phyloP scores from a whole-genome alignment of 768 basidiomycete genomes.

The Hydnomerulius pinastri region DNA sequence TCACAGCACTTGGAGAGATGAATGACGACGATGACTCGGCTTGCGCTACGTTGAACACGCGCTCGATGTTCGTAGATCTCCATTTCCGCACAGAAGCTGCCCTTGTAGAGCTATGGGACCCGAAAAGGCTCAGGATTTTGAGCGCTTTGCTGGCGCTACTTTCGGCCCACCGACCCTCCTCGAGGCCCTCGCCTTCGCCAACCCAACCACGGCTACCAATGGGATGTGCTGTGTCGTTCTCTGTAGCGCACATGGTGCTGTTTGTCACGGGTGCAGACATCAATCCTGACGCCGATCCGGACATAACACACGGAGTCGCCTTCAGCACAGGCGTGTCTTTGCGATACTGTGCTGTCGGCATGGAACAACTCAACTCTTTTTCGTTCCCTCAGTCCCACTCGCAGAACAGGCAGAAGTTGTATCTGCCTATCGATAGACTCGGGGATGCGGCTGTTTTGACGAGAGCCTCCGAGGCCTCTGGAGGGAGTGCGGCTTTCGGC shows the following conservation, averaged over 20 bases:
- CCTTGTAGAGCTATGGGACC: conserved; percentile 70
- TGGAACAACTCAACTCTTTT: conserved; percentile 18
- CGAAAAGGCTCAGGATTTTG: conserved; percentile 55
- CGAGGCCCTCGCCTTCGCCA: conserved; percentile 8
- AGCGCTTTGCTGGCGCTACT: conserved; percentile 47
- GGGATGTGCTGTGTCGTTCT: conserved; percentile 57
- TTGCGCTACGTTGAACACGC: conserved; percentile 43
- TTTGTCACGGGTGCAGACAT: conserved; percentile 81
- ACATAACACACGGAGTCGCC: conserved; percentile 70
- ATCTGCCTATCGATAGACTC: conserved; percentile 52
- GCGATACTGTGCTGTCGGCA: conserved; percentile 53
- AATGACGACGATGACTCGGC: conserved; percentile 43
- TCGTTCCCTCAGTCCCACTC: conserved; percentile 32
- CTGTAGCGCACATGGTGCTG: conserved; percentile 62
- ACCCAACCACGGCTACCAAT: conserved; percentile 46
- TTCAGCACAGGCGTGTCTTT: conserved; percentile 53
- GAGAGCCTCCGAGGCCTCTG: conserved; percentile 32
- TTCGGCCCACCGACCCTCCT: conserved; percentile 21
- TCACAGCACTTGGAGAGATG: conserved; percentile 51
- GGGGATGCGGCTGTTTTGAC: conserved; percentile 47
- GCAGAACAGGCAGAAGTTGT: conserved; percentile 53
- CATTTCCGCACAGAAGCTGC: conserved; percentile 56
- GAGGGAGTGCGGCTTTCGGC: conserved; percentile 44
- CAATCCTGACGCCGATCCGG: conserved; percentile 66
- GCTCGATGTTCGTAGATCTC: conserved; percentile 47